Base-by-base conservation (phyloP, 2,329 filamentous ascomycete genomes). In the Lachnellula arida region DNA sequence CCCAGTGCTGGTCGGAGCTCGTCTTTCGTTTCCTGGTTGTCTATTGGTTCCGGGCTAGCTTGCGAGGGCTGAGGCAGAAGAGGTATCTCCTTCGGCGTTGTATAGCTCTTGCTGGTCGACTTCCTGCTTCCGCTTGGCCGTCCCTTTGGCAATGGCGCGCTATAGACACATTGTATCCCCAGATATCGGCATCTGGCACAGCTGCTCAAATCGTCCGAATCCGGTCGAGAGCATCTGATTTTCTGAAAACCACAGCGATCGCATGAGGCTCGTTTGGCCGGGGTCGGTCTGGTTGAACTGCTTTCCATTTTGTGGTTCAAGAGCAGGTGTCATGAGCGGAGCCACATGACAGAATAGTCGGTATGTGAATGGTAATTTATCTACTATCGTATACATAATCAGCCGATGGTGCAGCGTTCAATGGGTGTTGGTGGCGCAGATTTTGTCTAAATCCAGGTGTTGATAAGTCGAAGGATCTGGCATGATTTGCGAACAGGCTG, bases 231-330 rank as follows among this genome's bases (percentile, higher is more conserved):
- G 37, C 49, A 52, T 32, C 49, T 46, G 49, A 52, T 52, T 52
- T 52, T 52, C 35, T 52, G 49, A 17, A 52, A 25, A 46, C 39
- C 39, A 46, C 49, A 52, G 49, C 49, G 49, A 46, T 52, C 49
- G 49, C 49, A 52, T 32, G 49, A 46, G 49, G 49, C 49, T 46
- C 49, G 49, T 52, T 52, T 52, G 39, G 49, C 49, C 49, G 49
- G 49, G 49, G 49, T 44, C 49, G 49, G 49, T 52, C 23, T 44
- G 32, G 49, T 32, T 46, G 49, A 51, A 51, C 22, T 52, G 49
- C 39, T 52, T 52, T 52, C 49, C 49, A 52, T 52, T 52, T 52
- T 28, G 49, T 19, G 49, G 39, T 42, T 52, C 49, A 4, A 39
- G n/a, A 39, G 3, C n/a, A 39, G 35, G 35, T 39, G 35, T 39